Base-by-base conservation (phyloP, 768 basidiomycete genomes). In the Gymnopilus junonius region DNA sequence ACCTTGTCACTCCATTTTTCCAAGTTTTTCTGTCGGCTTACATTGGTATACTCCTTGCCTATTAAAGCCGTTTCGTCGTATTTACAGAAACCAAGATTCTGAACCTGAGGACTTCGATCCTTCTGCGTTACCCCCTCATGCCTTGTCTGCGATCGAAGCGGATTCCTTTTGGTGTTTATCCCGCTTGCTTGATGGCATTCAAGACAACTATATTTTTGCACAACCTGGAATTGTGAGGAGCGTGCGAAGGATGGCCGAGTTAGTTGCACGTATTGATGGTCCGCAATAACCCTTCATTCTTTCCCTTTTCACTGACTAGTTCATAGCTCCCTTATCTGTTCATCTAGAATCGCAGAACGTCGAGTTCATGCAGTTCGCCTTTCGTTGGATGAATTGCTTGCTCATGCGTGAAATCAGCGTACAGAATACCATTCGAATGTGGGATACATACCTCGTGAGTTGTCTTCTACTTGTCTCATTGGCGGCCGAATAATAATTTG, bases 311-410 rank as follows among this genome's bases (percentile, higher is more conserved):
- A 63, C 57, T 67, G 20, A 55, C 37, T 43, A 39, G 37, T 40
- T 60, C 63, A 12, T 63, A 97, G 94, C 91, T 20, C 94, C 95
- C 2, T 84, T 99, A n/a, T 84, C 90, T 4, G 79, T 86, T 7
- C 97, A 99, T 77, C 83, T 99, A 55, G 90, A 91, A 65, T 79
- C 88, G 11, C 91, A 99, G 76, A 93, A 92, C 70, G 95, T 99
- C 68, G 96, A 99, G 79, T 99, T 97, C 73, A 97, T 99, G 90
- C 97, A 99, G 74, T 99, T 99, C 70, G 97, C 97, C 39, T 99
- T 99, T 78, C 86, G 97, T 55, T 99, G 97, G 97, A 98, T 99
- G 95, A 99, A 99, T 71, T 98, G 97, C 73, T 78, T 99, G 55
- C 83, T 99, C 62, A 98, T 99, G 97, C 85, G 97, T 61, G 97